Conservation (phyloP, 1,284 basidiomycete species). For the Wallemia mellicola region DNA sequence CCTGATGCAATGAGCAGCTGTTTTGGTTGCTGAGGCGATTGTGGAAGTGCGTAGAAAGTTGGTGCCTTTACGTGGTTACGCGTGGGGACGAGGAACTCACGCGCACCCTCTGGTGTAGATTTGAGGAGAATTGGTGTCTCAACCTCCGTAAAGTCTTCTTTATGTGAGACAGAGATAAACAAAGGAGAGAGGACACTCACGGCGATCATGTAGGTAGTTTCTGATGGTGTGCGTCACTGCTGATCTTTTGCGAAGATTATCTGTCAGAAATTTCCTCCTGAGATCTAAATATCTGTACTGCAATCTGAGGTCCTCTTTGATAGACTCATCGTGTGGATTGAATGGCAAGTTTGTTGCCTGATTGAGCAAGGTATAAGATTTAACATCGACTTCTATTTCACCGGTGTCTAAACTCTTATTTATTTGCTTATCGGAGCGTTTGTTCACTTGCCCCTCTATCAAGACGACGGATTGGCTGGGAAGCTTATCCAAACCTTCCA, state of each 20-base stretch:
- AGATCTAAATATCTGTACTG: slow-evolving; percentile 69
- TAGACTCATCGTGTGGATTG: slow-evolving; percentile 25
- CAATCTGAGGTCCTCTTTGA: slow-evolving; percentile 55
- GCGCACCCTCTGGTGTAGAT: slow-evolving; percentile 74
- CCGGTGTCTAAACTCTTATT: slow-evolving; percentile 20
- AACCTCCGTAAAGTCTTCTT: slow-evolving; percentile 67
- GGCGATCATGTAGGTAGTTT: slow-evolving; percentile 36
- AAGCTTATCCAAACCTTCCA: too few relatives aligned
- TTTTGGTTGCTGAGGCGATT: slow-evolving; percentile 88
- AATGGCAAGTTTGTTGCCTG: slow-evolving; percentile 47
- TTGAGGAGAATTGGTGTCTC: slow-evolving; percentile 79
- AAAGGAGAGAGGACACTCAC: too few relatives aligned
- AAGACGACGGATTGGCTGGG: too few relatives aligned
- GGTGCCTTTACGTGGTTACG: slow-evolving; percentile 21
- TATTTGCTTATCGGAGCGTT: too few relatives aligned
- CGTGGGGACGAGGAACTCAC: slow-evolving; percentile 81
- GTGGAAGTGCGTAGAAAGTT: slow-evolving; percentile 58
- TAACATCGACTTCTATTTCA: slow-evolving; percentile 48
- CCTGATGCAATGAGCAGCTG: slow-evolving; percentile 76
- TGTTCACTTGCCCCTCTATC: too few relatives aligned
- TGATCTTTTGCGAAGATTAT: slow-evolving; percentile 51
- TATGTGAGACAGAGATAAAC: too few relatives aligned
- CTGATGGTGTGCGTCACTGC: slow-evolving; percentile 47
- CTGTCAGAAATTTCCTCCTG: slow-evolving; percentile 34
- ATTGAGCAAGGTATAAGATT: slow-evolving; percentile 41